These are phyloP conservation scores for Harringtonia aguacate DNA, from an alignment of 2,329 filamentous ascomycete species.

Conservation along the genomic window DNA sequence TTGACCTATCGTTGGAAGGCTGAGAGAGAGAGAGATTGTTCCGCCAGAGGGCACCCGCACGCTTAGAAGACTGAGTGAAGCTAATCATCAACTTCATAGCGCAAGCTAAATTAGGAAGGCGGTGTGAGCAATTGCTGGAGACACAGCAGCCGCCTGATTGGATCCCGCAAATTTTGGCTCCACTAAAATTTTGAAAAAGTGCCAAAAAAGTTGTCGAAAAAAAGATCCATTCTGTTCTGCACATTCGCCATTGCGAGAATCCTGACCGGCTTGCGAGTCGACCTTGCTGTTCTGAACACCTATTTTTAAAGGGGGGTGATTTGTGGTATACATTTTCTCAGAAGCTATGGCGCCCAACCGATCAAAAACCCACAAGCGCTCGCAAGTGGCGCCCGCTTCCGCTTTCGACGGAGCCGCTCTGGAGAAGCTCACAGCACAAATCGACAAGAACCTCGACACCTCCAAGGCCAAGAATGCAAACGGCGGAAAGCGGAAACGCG, in stretches of 20 bases:
- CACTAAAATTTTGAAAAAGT: slow-evolving; percentile 7
- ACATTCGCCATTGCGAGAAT: neutral
- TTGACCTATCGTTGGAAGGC: too few species aligned
- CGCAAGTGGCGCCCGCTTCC: slow-evolving; percentile 12
- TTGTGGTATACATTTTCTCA: neutral
- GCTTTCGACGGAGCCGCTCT: slow-evolving; percentile 41
- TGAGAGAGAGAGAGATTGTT: too few species aligned
- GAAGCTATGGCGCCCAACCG: neutral
- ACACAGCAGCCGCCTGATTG: neutral
- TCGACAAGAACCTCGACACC: slow-evolving; percentile 40
- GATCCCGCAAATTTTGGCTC: neutral
- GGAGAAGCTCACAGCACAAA: slow-evolving; percentile 42
- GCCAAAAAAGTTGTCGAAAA: slow-evolving; percentile 5
- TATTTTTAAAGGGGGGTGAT: too few species aligned
- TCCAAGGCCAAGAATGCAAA: slow-evolving; percentile 19
- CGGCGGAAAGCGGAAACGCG: slow-evolving; percentile 13
- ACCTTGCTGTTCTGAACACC: neutral
- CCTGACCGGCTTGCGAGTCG: neutral
- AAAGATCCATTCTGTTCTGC: neutral
- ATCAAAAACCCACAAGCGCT: slow-evolving; percentile 24
- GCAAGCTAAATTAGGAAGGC: slow-evolving; percentile 10
- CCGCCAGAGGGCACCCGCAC: too few species aligned
- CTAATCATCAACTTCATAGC: too few species aligned
- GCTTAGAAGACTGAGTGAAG: too few species aligned
- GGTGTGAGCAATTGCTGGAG: slow-evolving; percentile 4